Base-by-base conservation (phyloP, 2,329 filamentous ascomycete genomes). In the Capronia coronata region DNA sequence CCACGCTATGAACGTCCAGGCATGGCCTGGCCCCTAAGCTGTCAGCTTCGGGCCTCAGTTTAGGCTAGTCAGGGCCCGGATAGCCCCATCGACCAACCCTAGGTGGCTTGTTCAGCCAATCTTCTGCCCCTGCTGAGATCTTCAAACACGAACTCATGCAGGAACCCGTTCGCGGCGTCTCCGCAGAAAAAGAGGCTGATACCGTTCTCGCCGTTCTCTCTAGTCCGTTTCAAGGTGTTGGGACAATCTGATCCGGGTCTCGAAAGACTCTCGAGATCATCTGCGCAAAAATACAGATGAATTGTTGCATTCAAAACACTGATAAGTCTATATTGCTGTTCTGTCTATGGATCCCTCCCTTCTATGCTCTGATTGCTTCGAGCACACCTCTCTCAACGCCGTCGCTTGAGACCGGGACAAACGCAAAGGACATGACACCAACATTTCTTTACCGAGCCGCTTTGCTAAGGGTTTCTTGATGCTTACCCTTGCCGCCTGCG, bases 121-220 rank as follows among this genome's bases (percentile, higher is more conserved):
- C 14, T 37, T n/a, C 39, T n/a, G 25, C 34, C 43, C 25, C 10
- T 6, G 16, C 5, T 19, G 19, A 41, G 25, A 34, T 41, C 27
- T 25, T 41, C 35, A 38, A 46, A 45, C 43, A 32, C 41, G 38
- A n/a, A 11, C 44, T 38, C 48, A 48, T 54, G 51, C 51, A 54
- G 51, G 51, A 54, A 54, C 51, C 51, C 51, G 49, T 48, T 25
- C 22, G 40, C 21, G 39, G 18, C 34, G 7, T 8, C 18, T 8
- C 18, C 34, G 25, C 25, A 27, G 25, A 27, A 27, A 5, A 10
- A 10, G 25, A 10, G n/a, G n/a, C n/a, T n/a, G n/a, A n/a, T n/a
- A n/a, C n/a, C n/a, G n/a, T n/a, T n/a, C n/a, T n/a, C n/a, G n/a
- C n/a, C n/a, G n/a, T n/a, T n/a, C n/a, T n/a, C n/a, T n/a, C n/a